Evolutionary conservation across 2,329 filamentous ascomycete species (phyloP), one percentile per base, ranked within the genome.

Genomic region (Botryotinia convoluta): DNA sequence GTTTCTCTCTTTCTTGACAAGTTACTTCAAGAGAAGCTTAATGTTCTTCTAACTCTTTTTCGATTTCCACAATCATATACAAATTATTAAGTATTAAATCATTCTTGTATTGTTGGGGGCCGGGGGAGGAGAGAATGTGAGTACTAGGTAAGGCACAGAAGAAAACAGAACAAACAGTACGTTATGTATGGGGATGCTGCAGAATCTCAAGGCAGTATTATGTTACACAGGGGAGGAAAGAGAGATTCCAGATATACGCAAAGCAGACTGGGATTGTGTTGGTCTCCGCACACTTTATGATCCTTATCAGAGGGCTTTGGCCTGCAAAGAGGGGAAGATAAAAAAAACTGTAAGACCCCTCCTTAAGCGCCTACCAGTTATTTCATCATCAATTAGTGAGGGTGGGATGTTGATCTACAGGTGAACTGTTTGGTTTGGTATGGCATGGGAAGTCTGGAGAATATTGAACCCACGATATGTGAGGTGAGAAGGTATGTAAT

Each of bases 201-300:
- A 68, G 62, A 35, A 72, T 72, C 61, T 48, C 32, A 26, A 72
- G 51, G 70, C 35, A 29, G 70, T 72, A 67, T 67, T 12, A 72
- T 59, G 70, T 67, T 65, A 45, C 48, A 72, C 70, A 45, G 29
- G 32, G 16, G 22, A 39, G 9, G 26, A 54, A 54, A 39, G 32
- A 67, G 44, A 48, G 45, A 37, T 9, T 29, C 39, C 39, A 64
- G 44, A 64, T 26, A 51, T 51, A 64, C 26, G n/a, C 39, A 45
- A 44, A 37, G 32, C 29, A 48, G 44, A 37, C 63, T 65, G 44
- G 63, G 63, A 65, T 65, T 51, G 44, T 51, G 63, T 65, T 65
- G 44, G 44, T 65, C 63, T 65, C 44, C 32, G 44, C 44, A 51
- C 63, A 51, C 48, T 26, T 51, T 51, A n/a, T 14, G 26, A 51